These are phyloP conservation scores for Globisporangium alternatum DNA, from an alignment of 352 stramenopile genomes.

Conservation along the genomic window DNA sequence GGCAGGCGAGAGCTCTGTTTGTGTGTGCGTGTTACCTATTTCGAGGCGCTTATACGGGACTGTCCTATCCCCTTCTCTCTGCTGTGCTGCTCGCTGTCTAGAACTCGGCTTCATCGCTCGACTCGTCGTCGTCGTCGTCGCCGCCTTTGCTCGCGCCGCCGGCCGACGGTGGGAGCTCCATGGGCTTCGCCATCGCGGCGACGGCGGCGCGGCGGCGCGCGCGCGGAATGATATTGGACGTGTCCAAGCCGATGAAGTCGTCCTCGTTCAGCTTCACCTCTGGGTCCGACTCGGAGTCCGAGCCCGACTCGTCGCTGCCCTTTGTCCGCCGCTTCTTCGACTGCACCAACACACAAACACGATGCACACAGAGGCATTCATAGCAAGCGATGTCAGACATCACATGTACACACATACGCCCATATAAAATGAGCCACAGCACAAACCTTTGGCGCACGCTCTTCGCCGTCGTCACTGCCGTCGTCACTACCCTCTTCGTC, in stretches of 20 bases:
- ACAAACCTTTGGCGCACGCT: conserved; percentile 40
- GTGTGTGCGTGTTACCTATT: conserved; percentile 1
- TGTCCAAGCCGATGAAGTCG: conserved; percentile 81
- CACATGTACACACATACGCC: background rate
- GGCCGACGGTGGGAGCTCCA: conserved; percentile 44
- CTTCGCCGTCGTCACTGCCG: conserved; percentile 40
- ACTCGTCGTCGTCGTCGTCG: conserved; percentile 59
- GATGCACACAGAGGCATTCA: background rate
- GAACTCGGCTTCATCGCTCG: conserved; percentile 85
- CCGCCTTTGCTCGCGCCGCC: conserved; percentile 16
- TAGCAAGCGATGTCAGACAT: background rate
- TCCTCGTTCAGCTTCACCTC: conserved; percentile 86
- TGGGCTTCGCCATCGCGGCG: conserved; percentile 61
- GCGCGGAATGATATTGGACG: conserved; percentile 84
- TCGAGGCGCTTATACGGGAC: background rate
- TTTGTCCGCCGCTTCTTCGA: conserved; percentile 69
- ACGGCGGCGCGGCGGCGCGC: conserved; percentile 65
- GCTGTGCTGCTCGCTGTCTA: conserved; percentile 27
- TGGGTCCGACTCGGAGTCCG: conserved; percentile 60
- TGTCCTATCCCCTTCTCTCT: background rate
- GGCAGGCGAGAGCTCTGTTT: background rate
- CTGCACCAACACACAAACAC: conserved; percentile 13
- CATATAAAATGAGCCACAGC: background rate
- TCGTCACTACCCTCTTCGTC: conserved; percentile 30
- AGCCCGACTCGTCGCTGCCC: conserved; percentile 59